Conservation (phyloP, 495 filamentous ascomycete genomes). For the Xanthoparmelia taractica region DNA sequence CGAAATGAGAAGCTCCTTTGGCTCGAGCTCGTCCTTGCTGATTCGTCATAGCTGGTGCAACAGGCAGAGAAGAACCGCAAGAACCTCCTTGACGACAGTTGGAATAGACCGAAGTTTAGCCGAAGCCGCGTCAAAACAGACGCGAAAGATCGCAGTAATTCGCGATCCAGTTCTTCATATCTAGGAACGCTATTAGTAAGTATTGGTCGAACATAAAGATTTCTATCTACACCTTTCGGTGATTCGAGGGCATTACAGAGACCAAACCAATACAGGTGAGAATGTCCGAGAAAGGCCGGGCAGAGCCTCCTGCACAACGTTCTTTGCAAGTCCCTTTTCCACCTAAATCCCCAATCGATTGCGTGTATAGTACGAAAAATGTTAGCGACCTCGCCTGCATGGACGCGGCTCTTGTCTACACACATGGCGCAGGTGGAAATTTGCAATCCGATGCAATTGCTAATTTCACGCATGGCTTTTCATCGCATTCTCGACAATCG, state of each 20-base stretch:
- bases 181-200: no score
- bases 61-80: no score
- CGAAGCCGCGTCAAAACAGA: no score
- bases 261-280: not conserved
- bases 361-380: conserved; percentile 7
- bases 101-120: not conserved
- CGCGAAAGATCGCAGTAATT: no score
- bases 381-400: not conserved
- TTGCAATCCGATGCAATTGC: conserved; percentile 29
- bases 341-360: conserved; percentile 15
- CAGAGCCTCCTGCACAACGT: not conserved
- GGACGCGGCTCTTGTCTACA: conserved; percentile 30
- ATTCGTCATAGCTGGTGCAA: not conserved
- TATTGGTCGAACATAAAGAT: not conserved
- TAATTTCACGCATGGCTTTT: conserved; percentile 32
- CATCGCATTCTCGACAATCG: not conserved
- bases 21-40: conserved; percentile 14
- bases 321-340: not conserved
- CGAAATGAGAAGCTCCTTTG: conserved; percentile 29
- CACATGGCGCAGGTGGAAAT: conserved; percentile 37
- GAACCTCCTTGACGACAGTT: no score
- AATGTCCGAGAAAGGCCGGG: not conserved
- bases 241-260: not conserved
- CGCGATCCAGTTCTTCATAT: no score
- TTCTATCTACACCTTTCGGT: not conserved